Conservation (phyloP, 2,329 filamentous ascomycete genomes). For the Aspergillus uvarum region DNA sequence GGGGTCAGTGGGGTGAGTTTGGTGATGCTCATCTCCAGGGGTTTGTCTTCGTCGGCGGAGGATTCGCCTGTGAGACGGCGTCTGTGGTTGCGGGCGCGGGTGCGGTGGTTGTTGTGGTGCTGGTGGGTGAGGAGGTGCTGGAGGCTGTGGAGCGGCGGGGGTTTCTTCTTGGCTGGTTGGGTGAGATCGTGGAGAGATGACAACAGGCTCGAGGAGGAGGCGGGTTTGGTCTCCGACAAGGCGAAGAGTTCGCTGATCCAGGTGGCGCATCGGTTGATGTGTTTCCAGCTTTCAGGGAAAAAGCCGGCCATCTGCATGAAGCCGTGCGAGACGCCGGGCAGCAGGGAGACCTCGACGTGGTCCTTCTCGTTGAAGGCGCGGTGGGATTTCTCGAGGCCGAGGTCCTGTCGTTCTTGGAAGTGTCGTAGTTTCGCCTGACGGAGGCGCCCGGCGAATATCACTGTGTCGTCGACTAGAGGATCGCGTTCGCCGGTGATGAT, state of each 20-base stretch:
- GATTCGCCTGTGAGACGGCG: conserved; percentile 54
- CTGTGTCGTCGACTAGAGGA: conserved; percentile 92
- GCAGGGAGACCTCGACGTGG: conserved; percentile 75
- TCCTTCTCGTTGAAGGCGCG: conserved; percentile 69
- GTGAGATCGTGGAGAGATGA: conserved; percentile 8
- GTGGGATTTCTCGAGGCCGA: conserved; percentile 53
- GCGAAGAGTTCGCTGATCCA: conserved; percentile 81
- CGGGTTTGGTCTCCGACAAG: conserved; percentile 21
- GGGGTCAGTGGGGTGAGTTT: conserved; percentile 26
- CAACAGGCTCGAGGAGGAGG: conserved; percentile 19
- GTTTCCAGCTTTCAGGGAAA: conserved; percentile 86
- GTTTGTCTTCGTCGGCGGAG: conserved; percentile 76
- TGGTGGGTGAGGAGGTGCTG: not conserved
- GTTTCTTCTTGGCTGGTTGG: conserved; percentile 6
- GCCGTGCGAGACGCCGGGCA: conserved; percentile 88
- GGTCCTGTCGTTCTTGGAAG: conserved; percentile 56
- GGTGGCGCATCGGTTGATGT: conserved; percentile 72
- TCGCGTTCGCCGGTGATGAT: conserved; percentile 94
- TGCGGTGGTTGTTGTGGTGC: conserved; percentile 9
- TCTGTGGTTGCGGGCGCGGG: conserved; percentile 45
- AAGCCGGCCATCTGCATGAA: conserved; percentile 88
- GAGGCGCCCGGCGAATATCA: conserved; percentile 90
- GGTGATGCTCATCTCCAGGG: conserved; percentile 75
- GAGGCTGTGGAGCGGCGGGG: conserved; percentile 2
- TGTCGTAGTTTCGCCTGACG: conserved; percentile 69